Evolutionary conservation across 371 early-diverging fungal genomes (phyloP).

Genomic region (Zopfochytrium polystomum): DNA sequence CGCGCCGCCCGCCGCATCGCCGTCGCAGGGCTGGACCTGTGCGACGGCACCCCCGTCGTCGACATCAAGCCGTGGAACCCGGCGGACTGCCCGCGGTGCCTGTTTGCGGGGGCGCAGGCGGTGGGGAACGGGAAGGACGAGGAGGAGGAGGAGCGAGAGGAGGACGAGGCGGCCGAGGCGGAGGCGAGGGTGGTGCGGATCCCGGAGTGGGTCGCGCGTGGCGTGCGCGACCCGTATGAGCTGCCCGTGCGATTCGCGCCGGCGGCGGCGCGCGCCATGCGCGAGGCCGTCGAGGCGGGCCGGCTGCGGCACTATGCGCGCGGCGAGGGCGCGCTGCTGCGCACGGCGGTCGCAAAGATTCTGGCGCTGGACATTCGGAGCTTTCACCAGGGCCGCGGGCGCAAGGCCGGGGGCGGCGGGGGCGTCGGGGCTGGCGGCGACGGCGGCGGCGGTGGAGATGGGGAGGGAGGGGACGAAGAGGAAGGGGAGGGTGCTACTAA

Average conservation of each 20-base stretch:
- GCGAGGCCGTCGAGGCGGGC: slow-evolving; percentile 9
- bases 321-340: slow-evolving; percentile 15
- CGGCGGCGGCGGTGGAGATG: slow-evolving; percentile 13
- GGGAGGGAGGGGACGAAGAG: neutral
- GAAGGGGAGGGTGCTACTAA: neutral
- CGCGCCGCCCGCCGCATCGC: slow-evolving; percentile 10
- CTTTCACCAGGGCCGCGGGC: slow-evolving; percentile 33
- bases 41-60: slow-evolving; percentile 31
- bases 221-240: slow-evolving; percentile 28
- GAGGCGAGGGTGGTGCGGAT: slow-evolving; percentile 15
- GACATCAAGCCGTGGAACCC: slow-evolving; percentile 41
- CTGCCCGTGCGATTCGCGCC: slow-evolving; percentile 18
- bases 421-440: slow-evolving; percentile 14
- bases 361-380: slow-evolving; percentile 31
- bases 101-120: too few species aligned
- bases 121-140: too few species aligned
- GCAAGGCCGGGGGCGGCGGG: neutral
- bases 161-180: neutral
- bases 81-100: slow-evolving; percentile 24
- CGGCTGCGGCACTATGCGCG: slow-evolving; percentile 18
- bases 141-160: neutral
- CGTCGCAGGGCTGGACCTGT: slow-evolving; percentile 30
- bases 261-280: slow-evolving; percentile 2
- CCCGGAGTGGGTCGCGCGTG: slow-evolving; percentile 32
- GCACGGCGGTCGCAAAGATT: slow-evolving; percentile 17